phyloP scores from a whole-genome alignment of 2,329 filamentous ascomycete genomes.

The Pyrenophora graminea region DNA sequence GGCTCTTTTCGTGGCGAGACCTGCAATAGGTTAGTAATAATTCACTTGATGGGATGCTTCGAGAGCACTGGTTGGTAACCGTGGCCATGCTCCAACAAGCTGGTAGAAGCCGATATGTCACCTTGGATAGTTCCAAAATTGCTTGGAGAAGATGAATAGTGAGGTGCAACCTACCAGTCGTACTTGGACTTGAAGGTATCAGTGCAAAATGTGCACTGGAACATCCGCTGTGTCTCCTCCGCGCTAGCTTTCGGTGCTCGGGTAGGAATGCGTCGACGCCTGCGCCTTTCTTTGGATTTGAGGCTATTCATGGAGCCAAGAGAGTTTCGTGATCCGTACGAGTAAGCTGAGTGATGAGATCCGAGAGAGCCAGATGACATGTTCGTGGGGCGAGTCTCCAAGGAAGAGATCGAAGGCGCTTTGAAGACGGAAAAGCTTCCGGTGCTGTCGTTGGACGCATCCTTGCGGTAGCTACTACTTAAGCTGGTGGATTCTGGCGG shows the following conservation, averaged over 20 bases:
- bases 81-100: background rate
- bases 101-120: no score
- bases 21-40: constrained; percentile 30
- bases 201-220: constrained; percentile 48
- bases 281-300: constrained; percentile 60
- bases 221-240: constrained; percentile 31
- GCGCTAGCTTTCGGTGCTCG: constrained; percentile 37
- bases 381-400: constrained; percentile 55
- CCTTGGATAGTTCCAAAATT: no score
- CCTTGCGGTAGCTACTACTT: constrained; percentile 52
- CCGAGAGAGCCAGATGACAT: constrained; percentile 59
- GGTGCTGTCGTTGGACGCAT: constrained; percentile 54
- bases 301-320: constrained; percentile 61
- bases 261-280: constrained; percentile 56
- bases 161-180: constrained; percentile 35
- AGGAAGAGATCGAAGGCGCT: constrained; percentile 58
- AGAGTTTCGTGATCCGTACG: constrained; percentile 60
- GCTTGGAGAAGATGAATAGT: background rate
- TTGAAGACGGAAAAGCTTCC: constrained; percentile 56
- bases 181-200: constrained; percentile 49
- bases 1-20: constrained; percentile 48
- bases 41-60: no score
- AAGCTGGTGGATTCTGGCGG: constrained; percentile 37
- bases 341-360: constrained; percentile 61
- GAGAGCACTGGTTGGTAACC: background rate